Evolutionary conservation across 257 asterid species (phyloP), one percentile per base, ranked within the genome.

Genomic region (Solanum infundibuliforme): DNA sequence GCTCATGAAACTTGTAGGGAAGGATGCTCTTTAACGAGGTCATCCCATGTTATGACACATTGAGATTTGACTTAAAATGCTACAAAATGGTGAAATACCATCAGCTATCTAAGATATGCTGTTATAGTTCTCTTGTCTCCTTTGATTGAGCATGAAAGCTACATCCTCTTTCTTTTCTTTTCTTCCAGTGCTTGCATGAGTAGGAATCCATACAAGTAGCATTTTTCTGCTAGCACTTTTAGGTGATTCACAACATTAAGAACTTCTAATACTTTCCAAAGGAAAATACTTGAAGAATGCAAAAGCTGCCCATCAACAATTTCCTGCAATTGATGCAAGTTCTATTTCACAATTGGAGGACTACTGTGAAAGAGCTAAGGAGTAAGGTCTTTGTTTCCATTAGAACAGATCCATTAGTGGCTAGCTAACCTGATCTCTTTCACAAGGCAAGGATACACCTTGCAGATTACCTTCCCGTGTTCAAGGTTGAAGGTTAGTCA

Each of bases 1-100:
- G 86, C 99, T 97, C 91, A 69, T 95, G 52, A 91, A 89, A 71
- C 88, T 90, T 86, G 95, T 91, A 2, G 93, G 92, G 43, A 94
- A 92, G 91, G 90, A 90, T 86, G 83, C 87, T 76, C 74, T 46
- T 46, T 27, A 81, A 52, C 18, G 13, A 81, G 68, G 85, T 81
- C 66, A 81, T 77, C 18, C 66, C 39, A 79, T 43, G 65, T 79
- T 79, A 27, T 79, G 85, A 79, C 39, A 39, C 62, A 41, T 41
- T 79, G 27, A 8, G 8, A 79, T 43, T 79, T 27, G 48, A 79
- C 84, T 79, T 79, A 79, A 43, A 74, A 82, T 48, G 85, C 43
- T 9, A 18, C 85, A 82, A 81, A 82, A 82, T 82, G 85, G 85
- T 48, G 85, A 82, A 81, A 48, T 48, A 82, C 20, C 41, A 31